Percentiles rank a stretch among this genome's conserved stretches.
These are phyloP conservation scores for Cornus florida DNA, from an alignment of 148 eudicot species.

Conservation along the genomic window DNA sequence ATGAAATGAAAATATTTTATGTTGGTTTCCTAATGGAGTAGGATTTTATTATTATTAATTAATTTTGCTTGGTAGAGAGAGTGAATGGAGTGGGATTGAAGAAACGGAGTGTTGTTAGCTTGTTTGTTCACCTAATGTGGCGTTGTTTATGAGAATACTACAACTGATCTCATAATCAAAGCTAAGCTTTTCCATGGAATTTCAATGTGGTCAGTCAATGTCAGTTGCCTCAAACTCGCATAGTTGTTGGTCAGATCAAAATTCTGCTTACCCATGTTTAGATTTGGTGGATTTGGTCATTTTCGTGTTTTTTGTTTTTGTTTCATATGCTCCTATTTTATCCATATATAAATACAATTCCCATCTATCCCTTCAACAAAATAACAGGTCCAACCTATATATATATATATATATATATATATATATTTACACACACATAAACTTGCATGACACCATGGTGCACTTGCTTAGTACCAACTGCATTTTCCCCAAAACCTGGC, in stretches of 20 bases:
- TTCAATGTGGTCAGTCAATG: constrained; percentile 3
- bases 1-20: too few species aligned
- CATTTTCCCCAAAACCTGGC: constrained; percentile 18
- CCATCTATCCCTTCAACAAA: too few species aligned
- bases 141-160: background rate
- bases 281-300: constrained; percentile 14
- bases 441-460: constrained; percentile 5
- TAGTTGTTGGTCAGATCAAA: constrained; percentile 19
- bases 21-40: constrained; percentile 14
- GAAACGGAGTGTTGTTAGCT: constrained; percentile 22
- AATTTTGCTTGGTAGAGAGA: background rate
- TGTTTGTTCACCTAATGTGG: constrained; percentile 37
- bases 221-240: constrained; percentile 20
- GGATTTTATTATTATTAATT: background rate
- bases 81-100: constrained; percentile 20
- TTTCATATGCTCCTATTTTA: background rate
- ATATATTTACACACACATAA: too few species aligned
- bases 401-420: too few species aligned
- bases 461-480: constrained; percentile 8
- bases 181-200: background rate
- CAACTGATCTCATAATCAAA: background rate
- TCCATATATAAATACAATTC: too few species aligned
- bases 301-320: background rate
- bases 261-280: background rate
- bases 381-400: too few species aligned